Base-by-base conservation (phyloP, 208 protist genomes). In the Angomonas desouzai region DNA sequence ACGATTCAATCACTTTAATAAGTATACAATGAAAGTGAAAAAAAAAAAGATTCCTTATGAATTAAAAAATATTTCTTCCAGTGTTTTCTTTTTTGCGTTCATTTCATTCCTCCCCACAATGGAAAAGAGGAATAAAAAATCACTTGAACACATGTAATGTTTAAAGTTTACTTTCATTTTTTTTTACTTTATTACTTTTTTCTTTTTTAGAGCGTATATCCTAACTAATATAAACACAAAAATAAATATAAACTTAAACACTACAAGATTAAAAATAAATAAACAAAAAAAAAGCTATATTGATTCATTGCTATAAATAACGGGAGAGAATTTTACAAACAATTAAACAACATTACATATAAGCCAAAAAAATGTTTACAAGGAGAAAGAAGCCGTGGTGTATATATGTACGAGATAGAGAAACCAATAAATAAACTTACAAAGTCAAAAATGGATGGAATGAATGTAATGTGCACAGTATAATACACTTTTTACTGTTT, bases 241-340 rank as follows among this genome's bases (percentile, higher is more conserved):
- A 43, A 43, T 43, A 43, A 43, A 43, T 18, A 43, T 13, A 43
- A 43, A 43, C 36, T 43, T n/a, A n/a, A n/a, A n/a, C n/a, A n/a
- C n/a, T n/a, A n/a, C n/a, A n/a, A n/a, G n/a, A n/a, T n/a, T n/a
- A 51, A 51, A 51, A 51, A 51, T 6, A 23, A 51, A 51, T 27
- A 51, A 51, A 23, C 18, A 51, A 51, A 51, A 51, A 13, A 51
- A 51, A 27, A 51, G n/a, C 45, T 6, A 51, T 13, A 51, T 9
- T 4, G 45, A 51, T 51, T 51, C 10, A 27, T 51, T 27, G 13
- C 6, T 27, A 23, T 51, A 51, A 51, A 51, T 22, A 51, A 51
- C 4, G n/a, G 20, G 6, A 51, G n/a, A 40, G 36, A 40, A 40
- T 18, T 18, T 18, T 18, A 40, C 36, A 40, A 40, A 40, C 36